Conservation (phyloP, 305 asterid species). For the Solanum chacoense region DNA sequence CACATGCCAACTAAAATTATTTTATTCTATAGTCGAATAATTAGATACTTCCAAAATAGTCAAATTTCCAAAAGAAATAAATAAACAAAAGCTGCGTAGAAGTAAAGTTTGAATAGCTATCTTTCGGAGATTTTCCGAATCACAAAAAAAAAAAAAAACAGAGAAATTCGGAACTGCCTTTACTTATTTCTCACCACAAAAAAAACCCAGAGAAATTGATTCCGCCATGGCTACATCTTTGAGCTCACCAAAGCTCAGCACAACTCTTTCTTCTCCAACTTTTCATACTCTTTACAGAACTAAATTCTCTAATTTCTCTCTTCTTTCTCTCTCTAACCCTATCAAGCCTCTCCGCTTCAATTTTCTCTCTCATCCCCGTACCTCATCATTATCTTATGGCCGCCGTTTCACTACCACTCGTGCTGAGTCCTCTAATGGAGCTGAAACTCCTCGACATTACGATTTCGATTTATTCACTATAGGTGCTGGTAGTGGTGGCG, state of each 20-base stretch:
- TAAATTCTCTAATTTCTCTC: background rate
- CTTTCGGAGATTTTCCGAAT: background rate
- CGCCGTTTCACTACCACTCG: constrained; percentile 36
- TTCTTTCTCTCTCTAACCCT: background rate
- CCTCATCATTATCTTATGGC: constrained; percentile 5
- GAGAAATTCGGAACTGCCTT: background rate
- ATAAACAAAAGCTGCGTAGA: background rate
- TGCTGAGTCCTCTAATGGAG: constrained; percentile 52
- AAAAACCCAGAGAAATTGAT: too few species aligned
- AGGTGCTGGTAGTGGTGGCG: constrained; percentile 98
- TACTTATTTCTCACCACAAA: background rate
- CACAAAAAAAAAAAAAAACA: background rate
- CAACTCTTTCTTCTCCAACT: constrained; percentile 5
- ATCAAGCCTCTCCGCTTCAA: background rate
- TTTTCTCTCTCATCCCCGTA: background rate
- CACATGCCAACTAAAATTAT: background rate
- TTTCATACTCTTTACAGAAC: background rate
- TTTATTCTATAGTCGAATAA: background rate
- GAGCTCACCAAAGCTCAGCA: constrained; percentile 6
- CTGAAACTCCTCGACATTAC: constrained; percentile 33
- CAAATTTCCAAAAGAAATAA: background rate
- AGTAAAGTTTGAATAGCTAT: background rate
- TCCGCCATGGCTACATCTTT: constrained; percentile 3
- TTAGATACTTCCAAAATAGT: background rate
- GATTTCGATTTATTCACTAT: constrained; percentile 88